A percentile compares a stretch with the other conserved stretches of the same genome.
Evolutionary conservation across 768 basidiomycete species (phyloP).

Genomic region (button mushroom (Agaricus bisporus)): DNA sequence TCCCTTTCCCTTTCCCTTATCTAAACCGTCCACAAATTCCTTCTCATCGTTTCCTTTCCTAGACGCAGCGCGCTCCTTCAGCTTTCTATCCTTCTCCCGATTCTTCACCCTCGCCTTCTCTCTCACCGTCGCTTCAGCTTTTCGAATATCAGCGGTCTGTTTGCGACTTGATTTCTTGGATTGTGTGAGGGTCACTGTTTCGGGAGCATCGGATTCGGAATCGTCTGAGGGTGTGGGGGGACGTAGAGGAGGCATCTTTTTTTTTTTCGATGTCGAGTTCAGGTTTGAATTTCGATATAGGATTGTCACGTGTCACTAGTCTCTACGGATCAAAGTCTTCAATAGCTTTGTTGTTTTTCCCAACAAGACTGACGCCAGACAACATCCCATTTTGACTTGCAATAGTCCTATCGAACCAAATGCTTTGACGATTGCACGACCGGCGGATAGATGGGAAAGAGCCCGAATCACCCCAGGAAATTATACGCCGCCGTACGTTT

Average conservation of each 20-base stretch:
- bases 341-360: no score
- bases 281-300: no score
- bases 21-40: not conserved
- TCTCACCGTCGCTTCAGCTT: not conserved
- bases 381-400: no score
- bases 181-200: not conserved
- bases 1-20: slow-evolving; percentile 1
- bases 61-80: not conserved
- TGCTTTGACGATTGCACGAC: no score
- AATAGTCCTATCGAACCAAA: no score
- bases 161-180: not conserved
- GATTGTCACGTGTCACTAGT: no score
- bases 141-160: not conserved
- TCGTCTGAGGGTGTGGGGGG: not conserved
- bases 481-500: no score
- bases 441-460: no score
- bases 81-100: not conserved
- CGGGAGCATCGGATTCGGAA: not conserved
- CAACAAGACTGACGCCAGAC: no score
- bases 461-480: no score
- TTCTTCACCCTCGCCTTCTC: not conserved
- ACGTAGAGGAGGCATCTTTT: not conserved
- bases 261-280: not conserved
- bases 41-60: not conserved
- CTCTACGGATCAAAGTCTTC: no score